A percentile compares a stretch with the other conserved stretches of the same genome.
phyloP scores from a whole-genome alignment of 768 basidiomycete species.

The Pilatotrama ljubarskyi region DNA sequence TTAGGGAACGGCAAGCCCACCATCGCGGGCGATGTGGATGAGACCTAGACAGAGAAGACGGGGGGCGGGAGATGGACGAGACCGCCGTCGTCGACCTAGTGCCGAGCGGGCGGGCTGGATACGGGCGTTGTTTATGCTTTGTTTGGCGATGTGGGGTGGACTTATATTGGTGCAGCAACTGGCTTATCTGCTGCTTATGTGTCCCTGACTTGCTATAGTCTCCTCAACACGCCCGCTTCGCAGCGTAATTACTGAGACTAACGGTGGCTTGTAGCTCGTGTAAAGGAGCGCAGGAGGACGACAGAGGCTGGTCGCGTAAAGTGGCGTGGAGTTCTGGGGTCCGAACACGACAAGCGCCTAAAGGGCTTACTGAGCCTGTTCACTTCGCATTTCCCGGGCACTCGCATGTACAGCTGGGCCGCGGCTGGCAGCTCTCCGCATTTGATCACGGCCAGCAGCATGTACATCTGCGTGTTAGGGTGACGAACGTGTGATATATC shows the following conservation, averaged over 20 bases:
- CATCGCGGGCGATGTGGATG: conserved; percentile 14
- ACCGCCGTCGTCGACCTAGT: conserved; percentile 39
- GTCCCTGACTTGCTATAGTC: not conserved
- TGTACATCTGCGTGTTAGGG: not conserved
- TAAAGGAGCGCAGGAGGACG: not conserved
- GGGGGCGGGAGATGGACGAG: conserved; percentile 11
- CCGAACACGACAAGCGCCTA: not conserved
- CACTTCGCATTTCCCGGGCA: not conserved
- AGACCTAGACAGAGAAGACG: conserved; percentile 21
- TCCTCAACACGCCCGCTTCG: not conserved
- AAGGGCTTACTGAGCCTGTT: conserved; percentile 5
- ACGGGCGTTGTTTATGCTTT: conserved; percentile 28
- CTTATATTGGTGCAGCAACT: not conserved
- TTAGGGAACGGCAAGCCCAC: conserved; percentile 17
- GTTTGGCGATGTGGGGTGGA: conserved; percentile 28
- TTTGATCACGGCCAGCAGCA: not conserved
- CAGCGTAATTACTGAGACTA: not conserved
- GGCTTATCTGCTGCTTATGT: not conserved
- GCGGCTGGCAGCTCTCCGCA: conserved; percentile 2
- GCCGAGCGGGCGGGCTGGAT: conserved; percentile 36
- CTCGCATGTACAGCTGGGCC: not conserved
- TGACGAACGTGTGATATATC: conserved; percentile 4
- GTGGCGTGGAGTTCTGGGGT: conserved; percentile 14
- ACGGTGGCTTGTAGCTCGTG: not conserved
- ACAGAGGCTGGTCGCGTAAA: not conserved